Base-by-base conservation (phyloP, 2,329 filamentous ascomycete species). In the Hymenotorrendiella dingleyae region DNA sequence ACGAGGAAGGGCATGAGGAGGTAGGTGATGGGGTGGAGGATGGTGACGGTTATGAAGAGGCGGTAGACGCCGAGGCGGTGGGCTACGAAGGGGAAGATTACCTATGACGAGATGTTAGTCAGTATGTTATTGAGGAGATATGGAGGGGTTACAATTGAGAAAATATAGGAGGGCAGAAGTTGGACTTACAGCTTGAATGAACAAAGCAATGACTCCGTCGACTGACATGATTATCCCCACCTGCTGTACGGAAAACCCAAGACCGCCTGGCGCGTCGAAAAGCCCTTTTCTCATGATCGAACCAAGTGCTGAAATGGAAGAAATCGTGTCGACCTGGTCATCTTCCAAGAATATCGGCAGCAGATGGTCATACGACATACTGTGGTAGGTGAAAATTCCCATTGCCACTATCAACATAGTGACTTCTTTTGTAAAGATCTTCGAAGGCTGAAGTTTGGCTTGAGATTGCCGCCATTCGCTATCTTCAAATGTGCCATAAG, bases 341-440 rank as follows among this genome's bases (percentile, higher is more conserved):
- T 95, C 89, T 62, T 96, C 89, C 39, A 95, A 79, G 66, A 95
- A 96, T 46, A 96, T 95, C 6, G 90, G 90, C 41, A 95, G 72
- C 1, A 96, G 74, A 61, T 94, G 86, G 59, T 96, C 91, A 64
- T 87, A 96, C 0, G 85, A 89, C 89, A 96, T 96, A 27, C 84
- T 88, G 65, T 96, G 90, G 62, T 94, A 94, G 4, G 88, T 93
- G 67, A 94, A 95, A 50, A 96, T 86, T 33, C 84, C 86, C 36
- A 96, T 68, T 1, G 90, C 84, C n/a, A 88, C 58, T 28, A 93
- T 80, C 40, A 95, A 76, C 63, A 85, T 81, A 52, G 86, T 69
- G 47, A 95, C 81, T 29, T 76, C 76, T 63, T 67, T 72, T 2
- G 74, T 82, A 53, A 82, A 78, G 39, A 74, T 70, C 59, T 53